A percentile compares a stretch with the other conserved stretches of the same genome.
Conservation (phyloP, 345 rosid genomes). For the Cochlearia excelsa region DNA sequence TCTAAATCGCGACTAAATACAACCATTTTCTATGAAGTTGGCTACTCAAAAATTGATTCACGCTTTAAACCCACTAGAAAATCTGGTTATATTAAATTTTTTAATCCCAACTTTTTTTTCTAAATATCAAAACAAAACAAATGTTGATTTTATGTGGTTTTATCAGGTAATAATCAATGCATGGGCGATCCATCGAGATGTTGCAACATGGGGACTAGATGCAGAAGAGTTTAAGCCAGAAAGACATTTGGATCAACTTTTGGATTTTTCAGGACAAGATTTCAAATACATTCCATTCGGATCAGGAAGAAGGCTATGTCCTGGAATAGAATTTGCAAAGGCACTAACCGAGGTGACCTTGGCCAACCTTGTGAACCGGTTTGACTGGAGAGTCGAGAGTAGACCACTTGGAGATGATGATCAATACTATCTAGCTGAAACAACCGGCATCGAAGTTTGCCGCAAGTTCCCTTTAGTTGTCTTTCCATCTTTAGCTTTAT, state of each 20-base stretch:
- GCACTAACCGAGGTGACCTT: constrained; percentile 3
- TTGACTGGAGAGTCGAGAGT: constrained; percentile 7
- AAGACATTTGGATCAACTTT: constrained; percentile 24
- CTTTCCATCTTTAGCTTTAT: too few species aligned
- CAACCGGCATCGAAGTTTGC: constrained; percentile 18
- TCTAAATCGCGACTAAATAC: not conserved
- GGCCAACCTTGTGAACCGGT: constrained; percentile 22
- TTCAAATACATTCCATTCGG: constrained; percentile 22
- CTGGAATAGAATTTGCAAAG: constrained; percentile 13
- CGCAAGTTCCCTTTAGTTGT: constrained; percentile 14
- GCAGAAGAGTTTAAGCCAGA: constrained; percentile 48
- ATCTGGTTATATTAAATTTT: too few species aligned
- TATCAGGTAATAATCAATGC: constrained; percentile 34
- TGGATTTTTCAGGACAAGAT: constrained; percentile 26
- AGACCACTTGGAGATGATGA: constrained; percentile 11
- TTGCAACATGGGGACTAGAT: constrained; percentile 44
- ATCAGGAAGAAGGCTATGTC: constrained; percentile 23
- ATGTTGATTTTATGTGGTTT: not conserved
- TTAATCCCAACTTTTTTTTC: too few species aligned
- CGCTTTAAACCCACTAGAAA: too few species aligned
- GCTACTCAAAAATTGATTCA: too few species aligned
- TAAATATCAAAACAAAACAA: too few species aligned
- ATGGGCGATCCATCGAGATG: constrained; percentile 38
- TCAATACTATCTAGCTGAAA: constrained; percentile 15
- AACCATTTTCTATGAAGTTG: too few species aligned